Percentiles rank a stretch among this genome's conserved stretches.
phyloP scores from a whole-genome alignment of 306 rosid genomes.

The Hippophae tibetana region DNA sequence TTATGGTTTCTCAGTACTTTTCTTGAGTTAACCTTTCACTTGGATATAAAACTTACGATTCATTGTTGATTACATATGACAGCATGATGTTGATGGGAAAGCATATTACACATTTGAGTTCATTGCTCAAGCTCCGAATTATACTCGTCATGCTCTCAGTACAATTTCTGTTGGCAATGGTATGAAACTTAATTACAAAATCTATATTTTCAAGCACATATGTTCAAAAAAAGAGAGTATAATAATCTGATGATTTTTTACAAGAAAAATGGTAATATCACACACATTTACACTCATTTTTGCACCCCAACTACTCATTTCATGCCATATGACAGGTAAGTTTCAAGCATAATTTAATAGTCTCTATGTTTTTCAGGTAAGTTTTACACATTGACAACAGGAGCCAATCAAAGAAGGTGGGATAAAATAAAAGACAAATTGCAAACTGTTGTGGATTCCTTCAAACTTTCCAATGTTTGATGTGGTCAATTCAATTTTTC shows the following conservation, averaged over 20 bases:
- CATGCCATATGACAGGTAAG: neutral
- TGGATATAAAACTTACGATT: slow-evolving; percentile 1
- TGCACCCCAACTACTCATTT: neutral
- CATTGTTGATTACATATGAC: slow-evolving; percentile 17
- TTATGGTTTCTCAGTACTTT: no score
- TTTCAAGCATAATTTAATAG: no score
- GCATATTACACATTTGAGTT: slow-evolving; percentile 78
- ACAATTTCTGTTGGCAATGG: slow-evolving; percentile 74
- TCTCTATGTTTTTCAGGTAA: slow-evolving; percentile 50
- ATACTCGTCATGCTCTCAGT: slow-evolving; percentile 89
- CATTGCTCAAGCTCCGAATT: slow-evolving; percentile 85
- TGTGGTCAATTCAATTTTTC: neutral
- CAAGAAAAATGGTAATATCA: neutral
- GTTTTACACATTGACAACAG: slow-evolving; percentile 79
- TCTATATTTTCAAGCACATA: slow-evolving; percentile 1
- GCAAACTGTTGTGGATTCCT: slow-evolving; percentile 65
- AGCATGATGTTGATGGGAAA: slow-evolving; percentile 79
- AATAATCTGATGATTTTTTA: neutral
- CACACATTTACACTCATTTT: neutral
- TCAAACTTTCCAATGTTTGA: slow-evolving; percentile 56
- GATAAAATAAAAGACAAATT: slow-evolving; percentile 83
- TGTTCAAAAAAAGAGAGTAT: neutral
- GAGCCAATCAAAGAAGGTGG: slow-evolving; percentile 96
- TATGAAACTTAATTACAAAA: slow-evolving; percentile 23
- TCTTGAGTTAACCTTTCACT: no score